These are phyloP conservation scores for Phytophthora aleatoria DNA, from an alignment of 352 stramenopile genomes.

Conservation along the genomic window DNA sequence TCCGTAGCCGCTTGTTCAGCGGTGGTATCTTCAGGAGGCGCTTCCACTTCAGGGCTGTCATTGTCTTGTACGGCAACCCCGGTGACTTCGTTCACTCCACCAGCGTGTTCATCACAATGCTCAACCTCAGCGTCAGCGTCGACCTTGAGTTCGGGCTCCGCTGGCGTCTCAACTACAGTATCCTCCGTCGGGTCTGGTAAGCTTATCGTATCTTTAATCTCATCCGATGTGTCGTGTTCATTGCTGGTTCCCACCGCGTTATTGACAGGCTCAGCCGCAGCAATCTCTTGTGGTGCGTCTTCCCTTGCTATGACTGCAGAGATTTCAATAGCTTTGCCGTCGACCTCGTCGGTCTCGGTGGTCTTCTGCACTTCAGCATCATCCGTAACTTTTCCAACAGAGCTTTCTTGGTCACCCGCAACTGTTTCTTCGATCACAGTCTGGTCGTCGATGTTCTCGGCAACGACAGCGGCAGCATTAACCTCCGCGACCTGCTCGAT, in stretches of 20 bases:
- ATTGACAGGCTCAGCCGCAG: not conserved
- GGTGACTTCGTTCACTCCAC: too few relatives aligned
- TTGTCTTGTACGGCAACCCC: too few relatives aligned
- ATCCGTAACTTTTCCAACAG: not conserved
- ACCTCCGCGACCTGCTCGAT: not conserved
- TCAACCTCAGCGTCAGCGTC: too few relatives aligned
- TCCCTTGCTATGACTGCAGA: not conserved
- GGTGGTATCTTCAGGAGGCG: not conserved
- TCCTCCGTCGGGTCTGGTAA: not conserved
- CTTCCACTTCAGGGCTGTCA: too few relatives aligned
- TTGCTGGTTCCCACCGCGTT: not conserved
- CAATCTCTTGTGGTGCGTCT: not conserved
- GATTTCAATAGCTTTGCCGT: not conserved
- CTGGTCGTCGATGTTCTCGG: not conserved
- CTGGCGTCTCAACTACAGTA: not conserved
- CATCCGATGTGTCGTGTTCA: not conserved
- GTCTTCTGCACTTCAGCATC: not conserved
- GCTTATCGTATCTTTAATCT: not conserved
- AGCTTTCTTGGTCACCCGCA: not conserved
- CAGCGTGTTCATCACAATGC: too few relatives aligned
- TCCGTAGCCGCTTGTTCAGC: not conserved
- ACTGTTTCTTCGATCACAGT: not conserved
- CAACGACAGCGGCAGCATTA: not conserved
- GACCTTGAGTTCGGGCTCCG: not conserved
- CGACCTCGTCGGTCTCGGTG: not conserved